Evolutionary conservation across 208 protist species (phyloP), one percentile per base, ranked within the genome.

Genomic region (Wallacemonas sp.): DNA sequence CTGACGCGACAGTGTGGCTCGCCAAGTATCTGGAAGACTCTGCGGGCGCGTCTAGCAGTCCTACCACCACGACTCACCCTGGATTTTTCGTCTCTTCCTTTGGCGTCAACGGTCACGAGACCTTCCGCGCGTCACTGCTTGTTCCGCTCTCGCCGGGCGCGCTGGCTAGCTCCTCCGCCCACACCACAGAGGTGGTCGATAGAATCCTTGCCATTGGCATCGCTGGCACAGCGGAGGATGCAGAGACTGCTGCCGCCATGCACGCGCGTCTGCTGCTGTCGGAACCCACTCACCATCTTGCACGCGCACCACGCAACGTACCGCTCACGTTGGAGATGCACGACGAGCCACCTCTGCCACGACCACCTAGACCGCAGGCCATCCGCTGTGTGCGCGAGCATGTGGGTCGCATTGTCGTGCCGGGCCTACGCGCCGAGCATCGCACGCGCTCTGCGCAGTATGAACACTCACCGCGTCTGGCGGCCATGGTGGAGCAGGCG

Each of bases 121-220:
- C 78, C 1, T 89, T 85, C 73, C 87, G 90, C n/a, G 83, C 87
- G 32, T 93, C 83, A 33, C 65, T 85, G 4, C 74, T 96, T 30
- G 49, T 58, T 3, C 3, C 12, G 14, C n/a, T 61, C 12, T 2
- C 34, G 27, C 1, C 48, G 27, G 46, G 11, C 23, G 54, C 46
- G 24, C 30, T 1, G 14, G n/a, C 11, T 46, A 47, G 44, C 19
- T 29, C 17, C n/a, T 8, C 19, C 19, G 47, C 2, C 21, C 44
- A 19, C 32, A 33, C 24, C 55, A 11, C n/a, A 44, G 30, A 24
- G 17, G 47, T 11, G 61, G 23, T 6, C 48, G 43, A 64, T 32
- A 38, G 26, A 12, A 90, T 96, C 80, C 81, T 93, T 30, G 88
- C 88, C 9, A 83, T 96, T 23, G 91, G 91, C 30, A 80, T 94